A percentile compares a stretch with the other conserved stretches of the same genome.
Evolutionary conservation across 2,329 filamentous ascomycete species (phyloP).

Genomic region (Ascomycota sp.): DNA sequence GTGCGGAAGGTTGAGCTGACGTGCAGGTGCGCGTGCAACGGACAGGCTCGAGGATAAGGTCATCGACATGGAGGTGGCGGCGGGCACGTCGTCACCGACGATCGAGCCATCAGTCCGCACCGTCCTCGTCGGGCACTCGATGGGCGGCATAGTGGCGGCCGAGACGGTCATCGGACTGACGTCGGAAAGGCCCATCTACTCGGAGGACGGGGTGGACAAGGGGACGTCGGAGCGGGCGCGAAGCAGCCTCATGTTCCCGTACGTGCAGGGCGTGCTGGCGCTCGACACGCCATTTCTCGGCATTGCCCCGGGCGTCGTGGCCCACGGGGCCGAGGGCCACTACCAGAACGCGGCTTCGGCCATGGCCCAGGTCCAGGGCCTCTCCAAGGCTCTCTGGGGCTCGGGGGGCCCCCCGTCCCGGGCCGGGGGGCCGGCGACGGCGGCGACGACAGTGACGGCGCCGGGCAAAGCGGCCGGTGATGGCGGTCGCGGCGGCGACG

Average conservation of each 20-base stretch:
- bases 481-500: conserved; percentile 1
- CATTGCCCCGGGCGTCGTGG: conserved; percentile 61
- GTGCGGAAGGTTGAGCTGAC: too few species aligned
- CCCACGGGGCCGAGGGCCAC: conserved; percentile 67
- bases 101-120: conserved; percentile 67
- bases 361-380: conserved; percentile 39
- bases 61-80: conserved; percentile 78
- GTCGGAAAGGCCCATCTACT: conserved; percentile 29
- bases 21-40: too few species aligned
- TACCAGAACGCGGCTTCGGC: conserved; percentile 51
- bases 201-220: conserved; percentile 19
- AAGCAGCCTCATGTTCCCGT: conserved; percentile 69
- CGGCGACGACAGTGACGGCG: conserved; percentile 1
- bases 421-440: background rate
- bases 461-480: background rate
- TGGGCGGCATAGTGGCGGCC: conserved; percentile 83
- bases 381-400: conserved; percentile 47
- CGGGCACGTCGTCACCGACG: conserved; percentile 58
- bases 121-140: conserved; percentile 68
- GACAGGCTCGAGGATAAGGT: conserved; percentile 76
- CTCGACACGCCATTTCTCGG: conserved; percentile 88
- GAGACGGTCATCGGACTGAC: conserved; percentile 60
- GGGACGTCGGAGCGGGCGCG: conserved; percentile 13
- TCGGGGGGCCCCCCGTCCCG: conserved; percentile 8
- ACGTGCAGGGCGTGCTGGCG: conserved; percentile 70